These are phyloP conservation scores for Priceomyces fermenticarens DNA, from an alignment of 805 yeast species.

Conservation along the genomic window DNA sequence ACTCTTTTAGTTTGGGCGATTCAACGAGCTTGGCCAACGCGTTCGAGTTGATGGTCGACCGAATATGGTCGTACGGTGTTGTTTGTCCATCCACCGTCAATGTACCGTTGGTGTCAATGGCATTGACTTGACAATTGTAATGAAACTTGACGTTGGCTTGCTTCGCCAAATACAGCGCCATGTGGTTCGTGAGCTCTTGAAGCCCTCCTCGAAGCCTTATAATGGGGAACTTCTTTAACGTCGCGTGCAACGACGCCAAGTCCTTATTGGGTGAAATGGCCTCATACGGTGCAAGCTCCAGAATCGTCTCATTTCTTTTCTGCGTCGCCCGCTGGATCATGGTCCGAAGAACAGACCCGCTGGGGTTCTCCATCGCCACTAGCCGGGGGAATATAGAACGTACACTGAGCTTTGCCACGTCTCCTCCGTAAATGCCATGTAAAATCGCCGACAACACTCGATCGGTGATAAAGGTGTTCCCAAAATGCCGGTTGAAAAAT, in stretches of 20 bases:
- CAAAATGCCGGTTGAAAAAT: slow-evolving; percentile 70
- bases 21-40: slow-evolving; percentile 32
- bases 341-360: slow-evolving; percentile 57
- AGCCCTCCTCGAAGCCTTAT: slow-evolving; percentile 57
- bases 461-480: slow-evolving; percentile 43
- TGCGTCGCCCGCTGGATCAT: slow-evolving; percentile 31
- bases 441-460: slow-evolving; percentile 76
- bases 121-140: slow-evolving; percentile 21
- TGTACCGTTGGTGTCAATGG: slow-evolving; percentile 15
- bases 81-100: slow-evolving; percentile 13
- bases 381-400: slow-evolving; percentile 55
- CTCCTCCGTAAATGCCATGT: slow-evolving; percentile 87
- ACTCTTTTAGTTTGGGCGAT: slow-evolving; percentile 14
- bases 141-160: slow-evolving; percentile 41
- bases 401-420: slow-evolving; percentile 63
- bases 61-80: slow-evolving; percentile 49
- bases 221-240: slow-evolving; percentile 58
- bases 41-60: slow-evolving; percentile 55
- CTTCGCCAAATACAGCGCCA: slow-evolving; percentile 35
- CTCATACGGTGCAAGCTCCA: slow-evolving; percentile 1
- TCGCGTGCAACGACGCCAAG: slow-evolving; percentile 30
- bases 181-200: slow-evolving; percentile 45
- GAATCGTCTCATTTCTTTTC: slow-evolving; percentile 6
- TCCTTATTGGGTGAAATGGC: slow-evolving; percentile 37
- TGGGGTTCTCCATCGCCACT: slow-evolving; percentile 53